Evolutionary conservation across 805 yeast species (phyloP), one percentile per base, ranked within the genome.

Genomic region (Myxozyma kluyveri): DNA sequence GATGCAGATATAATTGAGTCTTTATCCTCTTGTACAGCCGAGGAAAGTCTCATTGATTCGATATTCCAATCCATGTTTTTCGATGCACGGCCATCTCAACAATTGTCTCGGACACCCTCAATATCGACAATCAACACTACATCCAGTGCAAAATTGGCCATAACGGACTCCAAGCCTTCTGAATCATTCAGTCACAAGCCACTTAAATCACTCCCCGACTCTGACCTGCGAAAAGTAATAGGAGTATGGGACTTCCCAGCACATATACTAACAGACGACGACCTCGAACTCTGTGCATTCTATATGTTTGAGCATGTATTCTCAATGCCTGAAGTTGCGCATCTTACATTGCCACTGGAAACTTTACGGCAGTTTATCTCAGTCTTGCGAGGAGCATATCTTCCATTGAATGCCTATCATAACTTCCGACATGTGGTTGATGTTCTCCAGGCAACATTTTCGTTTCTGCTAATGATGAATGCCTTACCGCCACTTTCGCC

Each of bases 361-460:
- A 72, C 75, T 52, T 70, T 88, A 24, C 68, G 81, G 39, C 75
- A 78, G 19, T 76, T 90, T 59, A 68, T 88, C 21, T 78, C 84
- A 59, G 77, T 82, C 60, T 75, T 87, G 6, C 77, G 96, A 55
- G 85, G 86, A 60, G 79, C 88, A 41, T 93, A 93, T 69, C 83
- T 85, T 63, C 80, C 81, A 61, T 87, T 88, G 9, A 90, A 90
- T 67, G 88, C 91, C 17, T 93, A 91, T 73, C 99, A 93, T 72
- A 90, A 91, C 69, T 93, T 90, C 66, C 79, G 95, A 61, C 99
- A 93, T 69, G 97, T 96, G 0, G 86, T 88, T 17, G 99, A 93
- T 70, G 99, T 93, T 6, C 71, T 90, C 64, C 99, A 93, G 70
- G 96, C 95, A 1, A 81, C 91, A 29, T 83, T 85, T 71, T 83